A percentile compares a stretch with the other conserved stretches of the same genome.
These are phyloP conservation scores for Fusarium tupiense DNA, from an alignment of 2,329 filamentous ascomycete species.

Conservation along the genomic window DNA sequence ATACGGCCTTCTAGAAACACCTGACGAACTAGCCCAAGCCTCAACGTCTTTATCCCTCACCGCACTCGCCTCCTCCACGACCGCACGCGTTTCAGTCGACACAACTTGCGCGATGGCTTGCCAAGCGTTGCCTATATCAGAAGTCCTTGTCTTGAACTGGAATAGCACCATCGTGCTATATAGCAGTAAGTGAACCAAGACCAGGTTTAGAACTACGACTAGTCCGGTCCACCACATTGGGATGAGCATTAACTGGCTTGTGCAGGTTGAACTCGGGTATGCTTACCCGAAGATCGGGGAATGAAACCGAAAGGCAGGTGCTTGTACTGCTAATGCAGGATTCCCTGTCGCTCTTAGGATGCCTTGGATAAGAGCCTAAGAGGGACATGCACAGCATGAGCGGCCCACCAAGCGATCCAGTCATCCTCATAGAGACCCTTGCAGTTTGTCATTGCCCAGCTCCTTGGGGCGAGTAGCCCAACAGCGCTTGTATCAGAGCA, in stretches of 20 bases:
- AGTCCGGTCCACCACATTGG: background rate
- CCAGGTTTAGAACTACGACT: background rate
- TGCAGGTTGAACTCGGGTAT: background rate
- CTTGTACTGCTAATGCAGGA: background rate
- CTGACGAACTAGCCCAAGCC: background rate
- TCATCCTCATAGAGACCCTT: background rate
- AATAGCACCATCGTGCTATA: background rate
- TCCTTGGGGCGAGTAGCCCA: background rate
- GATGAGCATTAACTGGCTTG: background rate
- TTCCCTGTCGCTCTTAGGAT: background rate
- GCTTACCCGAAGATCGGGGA: conserved; percentile 8
- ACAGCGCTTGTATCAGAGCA: background rate
- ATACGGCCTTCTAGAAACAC: background rate
- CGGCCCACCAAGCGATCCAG: background rate
- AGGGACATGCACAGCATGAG: background rate
- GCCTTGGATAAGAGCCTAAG: background rate
- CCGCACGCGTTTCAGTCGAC: conserved; percentile 14
- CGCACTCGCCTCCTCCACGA: background rate
- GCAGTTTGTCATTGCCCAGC: background rate
- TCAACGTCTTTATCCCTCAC: conserved; percentile 13
- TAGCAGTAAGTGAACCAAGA: background rate
- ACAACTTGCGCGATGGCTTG: conserved; percentile 13
- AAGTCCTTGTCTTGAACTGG: background rate
- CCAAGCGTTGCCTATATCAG: conserved; percentile 17
- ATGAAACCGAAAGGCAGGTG: background rate